Evolutionary conservation across 371 early-diverging fungal genomes (phyloP).

Genomic region (Blastocladiella emersonii): DNA sequence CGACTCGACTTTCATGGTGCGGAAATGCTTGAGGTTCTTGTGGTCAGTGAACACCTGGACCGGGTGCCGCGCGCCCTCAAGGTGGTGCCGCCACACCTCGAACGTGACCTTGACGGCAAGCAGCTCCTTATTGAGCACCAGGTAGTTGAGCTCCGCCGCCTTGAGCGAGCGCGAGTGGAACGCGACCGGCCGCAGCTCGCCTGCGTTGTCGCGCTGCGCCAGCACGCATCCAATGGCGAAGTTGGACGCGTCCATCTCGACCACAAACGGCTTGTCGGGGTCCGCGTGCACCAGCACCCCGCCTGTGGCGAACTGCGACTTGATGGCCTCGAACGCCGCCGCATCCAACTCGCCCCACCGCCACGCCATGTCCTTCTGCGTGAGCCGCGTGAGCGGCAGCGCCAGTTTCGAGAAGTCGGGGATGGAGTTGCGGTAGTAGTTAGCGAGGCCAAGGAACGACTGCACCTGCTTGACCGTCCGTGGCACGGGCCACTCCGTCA

Average conservation of each 20-base stretch:
- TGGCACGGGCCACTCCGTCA: constrained; percentile 24
- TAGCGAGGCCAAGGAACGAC: constrained; percentile 33
- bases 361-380: not conserved
- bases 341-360: not conserved
- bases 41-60: too few species aligned
- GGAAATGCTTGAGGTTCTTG: too few species aligned
- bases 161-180: not conserved
- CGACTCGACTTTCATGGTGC: too few species aligned
- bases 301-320: not conserved
- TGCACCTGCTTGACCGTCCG: constrained; percentile 19
- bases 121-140: too few species aligned
- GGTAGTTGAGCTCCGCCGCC: too few species aligned
- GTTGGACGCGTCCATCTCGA: constrained; percentile 36
- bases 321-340: not conserved
- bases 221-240: constrained; percentile 28
- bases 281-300: constrained; percentile 13
- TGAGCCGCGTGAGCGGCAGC: constrained; percentile 9
- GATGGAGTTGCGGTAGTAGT: constrained; percentile 31
- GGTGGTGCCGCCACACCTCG: too few species aligned
- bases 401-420: not conserved
- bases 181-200: not conserved
- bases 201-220: constrained; percentile 16
- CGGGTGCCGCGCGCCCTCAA: too few species aligned
- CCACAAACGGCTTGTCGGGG: constrained; percentile 11
- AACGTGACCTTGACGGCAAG: too few species aligned